Evolutionary conservation across 2,329 filamentous ascomycete genomes (phyloP), one percentile per base, ranked within the genome.

Genomic region (Aspergillus tamarii): DNA sequence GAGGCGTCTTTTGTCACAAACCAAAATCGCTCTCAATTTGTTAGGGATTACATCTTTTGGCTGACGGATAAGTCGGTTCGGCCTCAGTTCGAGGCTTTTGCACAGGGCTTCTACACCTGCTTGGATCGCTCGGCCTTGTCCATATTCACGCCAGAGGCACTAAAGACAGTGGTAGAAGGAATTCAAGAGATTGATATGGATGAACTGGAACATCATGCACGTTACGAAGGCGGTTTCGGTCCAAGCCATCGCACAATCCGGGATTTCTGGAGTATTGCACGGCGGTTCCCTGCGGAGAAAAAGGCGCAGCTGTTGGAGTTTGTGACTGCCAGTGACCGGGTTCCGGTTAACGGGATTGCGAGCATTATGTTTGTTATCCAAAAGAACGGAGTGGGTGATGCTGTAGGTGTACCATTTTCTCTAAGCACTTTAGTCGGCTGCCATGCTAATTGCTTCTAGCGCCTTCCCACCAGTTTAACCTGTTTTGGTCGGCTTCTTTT

Each of bases 401-500:
- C 82, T 66, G 76, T 80, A 70, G 72, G 79, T 76, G 39, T 52
- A 32, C 48, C 41, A 9, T 21, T 14, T 23, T 41, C 4, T 30
- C 19, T 14, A 9, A 34, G 16, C 23, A 34, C 4, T 16, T 32
- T 10, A 19, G 3, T 14, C 14, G 46, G 5, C 5, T 19, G 7
- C n/a, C 8, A 6, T 55, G 53, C 62, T 70, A 23, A 69, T 57
- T 32, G 19, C 48, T 34, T 64, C 45, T 61, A 80, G 77, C 75
- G 81, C 69, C 76, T 99, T 70, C 95, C 95, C 4, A 96, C 91
- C 6, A 94, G 92, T 65, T 90, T 93, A 72, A 99, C 95, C 0
- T 99, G 95, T 78, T 98, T 97, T 80, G 93, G 94, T 1, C 94
- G 91, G 55, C 79, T 99, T 53, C 80, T 96, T 67, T 77, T 99